phyloP scores from a whole-genome alignment of 2,329 filamentous ascomycete species.

The Sporothrix sp. region DNA sequence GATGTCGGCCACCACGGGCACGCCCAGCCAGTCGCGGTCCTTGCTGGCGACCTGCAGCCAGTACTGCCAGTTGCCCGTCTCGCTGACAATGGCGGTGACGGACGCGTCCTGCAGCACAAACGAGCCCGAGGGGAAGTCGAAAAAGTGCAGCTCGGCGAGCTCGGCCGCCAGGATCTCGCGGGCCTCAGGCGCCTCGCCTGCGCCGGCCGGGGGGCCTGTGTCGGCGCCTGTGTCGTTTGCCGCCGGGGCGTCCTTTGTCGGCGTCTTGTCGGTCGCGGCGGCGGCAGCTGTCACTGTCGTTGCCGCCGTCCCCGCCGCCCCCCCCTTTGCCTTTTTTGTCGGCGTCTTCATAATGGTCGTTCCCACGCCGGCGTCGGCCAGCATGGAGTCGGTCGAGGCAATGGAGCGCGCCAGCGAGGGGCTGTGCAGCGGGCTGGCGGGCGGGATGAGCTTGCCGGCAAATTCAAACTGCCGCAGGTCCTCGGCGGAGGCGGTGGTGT shows the following conservation, averaged over 20 bases:
- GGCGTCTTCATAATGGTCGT: constrained; percentile 22
- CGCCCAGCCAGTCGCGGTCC: constrained; percentile 76
- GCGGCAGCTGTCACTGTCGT: constrained; percentile 18
- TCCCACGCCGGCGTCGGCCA: constrained; percentile 32
- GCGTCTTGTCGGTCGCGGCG: no score
- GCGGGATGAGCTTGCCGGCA: constrained; percentile 52
- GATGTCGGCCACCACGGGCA: constrained; percentile 77
- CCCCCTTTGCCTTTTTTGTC: no score
- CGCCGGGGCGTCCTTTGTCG: no score
- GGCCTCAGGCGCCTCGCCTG: constrained; percentile 58
- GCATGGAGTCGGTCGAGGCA: constrained; percentile 49
- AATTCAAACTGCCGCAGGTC: constrained; percentile 82
- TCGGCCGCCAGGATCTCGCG: constrained; percentile 67
- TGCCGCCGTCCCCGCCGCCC: not conserved
- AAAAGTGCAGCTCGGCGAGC: constrained; percentile 79
- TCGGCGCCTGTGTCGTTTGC: not conserved
- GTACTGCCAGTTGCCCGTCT: constrained; percentile 87
- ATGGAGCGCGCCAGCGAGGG: constrained; percentile 46
- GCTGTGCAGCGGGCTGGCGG: constrained; percentile 52
- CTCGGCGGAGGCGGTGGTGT: constrained; percentile 68
- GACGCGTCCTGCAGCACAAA: constrained; percentile 72
- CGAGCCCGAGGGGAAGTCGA: constrained; percentile 77
- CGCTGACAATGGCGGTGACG: constrained; percentile 70
- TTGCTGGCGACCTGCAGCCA: constrained; percentile 79
- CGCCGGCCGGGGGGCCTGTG: no score